A percentile compares a stretch with the other conserved stretches of the same genome.
Evolutionary conservation across 768 basidiomycete genomes (phyloP).

Genomic region (Agrocybe praecox): DNA sequence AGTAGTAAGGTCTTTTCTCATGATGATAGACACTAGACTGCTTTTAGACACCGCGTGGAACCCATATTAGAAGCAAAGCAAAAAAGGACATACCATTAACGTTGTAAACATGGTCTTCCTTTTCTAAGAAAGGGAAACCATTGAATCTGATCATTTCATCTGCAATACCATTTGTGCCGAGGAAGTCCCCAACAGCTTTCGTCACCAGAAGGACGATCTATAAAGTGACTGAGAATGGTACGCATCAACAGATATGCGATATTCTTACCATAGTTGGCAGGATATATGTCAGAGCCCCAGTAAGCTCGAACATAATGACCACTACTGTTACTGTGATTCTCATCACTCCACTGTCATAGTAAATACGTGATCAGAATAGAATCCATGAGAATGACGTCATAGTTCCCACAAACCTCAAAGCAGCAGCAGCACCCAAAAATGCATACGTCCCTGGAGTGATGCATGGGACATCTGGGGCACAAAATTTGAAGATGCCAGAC

Average conservation of each 20-base stretch:
- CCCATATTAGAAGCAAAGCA: conserved; percentile 1
- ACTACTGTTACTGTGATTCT: conserved; percentile 97
- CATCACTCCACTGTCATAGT: conserved; percentile 79
- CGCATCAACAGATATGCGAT: too few relatives aligned
- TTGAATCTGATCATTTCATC: conserved; percentile 98
- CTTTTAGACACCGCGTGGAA: conserved; percentile 3
- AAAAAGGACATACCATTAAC: conserved; percentile 67
- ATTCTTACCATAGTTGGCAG: conserved; percentile 96
- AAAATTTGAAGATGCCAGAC: conserved; percentile 88
- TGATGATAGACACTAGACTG: conserved; percentile 79
- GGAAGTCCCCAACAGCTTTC: conserved; percentile 94
- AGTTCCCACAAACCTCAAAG: conserved; percentile 66
- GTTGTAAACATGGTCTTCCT: conserved; percentile 91
- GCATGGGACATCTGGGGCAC: conserved; percentile 90
- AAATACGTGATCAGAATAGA: conserved; percentile 1
- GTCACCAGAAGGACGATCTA: conserved; percentile 96
- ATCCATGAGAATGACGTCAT: conserved; percentile 14
- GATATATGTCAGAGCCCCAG: conserved; percentile 96
- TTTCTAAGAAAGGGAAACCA: conserved; percentile 96
- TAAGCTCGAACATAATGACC: conserved; percentile 99
- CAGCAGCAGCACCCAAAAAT: conserved; percentile 95
- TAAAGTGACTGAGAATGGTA: too few relatives aligned
- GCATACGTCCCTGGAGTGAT: conserved; percentile 99
- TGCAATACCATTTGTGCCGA: conserved; percentile 93
- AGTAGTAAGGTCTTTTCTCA: conserved; percentile 79